A percentile compares a stretch with the other conserved stretches of the same genome.
These are phyloP conservation scores for Phlegmacium glaucopus DNA, from an alignment of 768 basidiomycete genomes.

Conservation along the genomic window DNA sequence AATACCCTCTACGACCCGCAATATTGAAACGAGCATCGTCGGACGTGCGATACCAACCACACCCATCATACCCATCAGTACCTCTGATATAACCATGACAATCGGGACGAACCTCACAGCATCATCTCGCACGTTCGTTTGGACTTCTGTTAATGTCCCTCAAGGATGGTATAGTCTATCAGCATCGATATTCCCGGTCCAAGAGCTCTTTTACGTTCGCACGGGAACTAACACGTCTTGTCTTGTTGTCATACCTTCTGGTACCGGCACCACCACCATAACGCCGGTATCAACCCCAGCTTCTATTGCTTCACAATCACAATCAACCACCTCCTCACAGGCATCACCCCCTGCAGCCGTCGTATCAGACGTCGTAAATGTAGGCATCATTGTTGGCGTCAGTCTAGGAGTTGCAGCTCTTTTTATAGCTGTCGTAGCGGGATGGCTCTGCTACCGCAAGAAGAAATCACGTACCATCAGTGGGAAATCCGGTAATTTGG, in stretches of 20 bases:
- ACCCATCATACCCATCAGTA: constrained; percentile 1
- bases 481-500: background rate
- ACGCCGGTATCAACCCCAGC: constrained; percentile 11
- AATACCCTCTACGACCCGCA: constrained; percentile 2
- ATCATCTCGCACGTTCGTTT: constrained; percentile 25
- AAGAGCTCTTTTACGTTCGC: constrained; percentile 26
- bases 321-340: too few species aligned
- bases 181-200: constrained; percentile 21
- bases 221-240: constrained; percentile 33
- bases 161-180: constrained; percentile 46
- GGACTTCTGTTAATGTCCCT: constrained; percentile 44
- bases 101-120: constrained; percentile 31
- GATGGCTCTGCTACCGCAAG: constrained; percentile 29
- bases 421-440: constrained; percentile 25
- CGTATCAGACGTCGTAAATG: constrained; percentile 27
- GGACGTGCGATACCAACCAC: constrained; percentile 14
- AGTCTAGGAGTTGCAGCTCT: constrained; percentile 45
- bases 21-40: background rate
- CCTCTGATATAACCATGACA: constrained; percentile 12
- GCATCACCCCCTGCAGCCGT: constrained; percentile 19
- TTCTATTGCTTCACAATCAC: constrained; percentile 3
- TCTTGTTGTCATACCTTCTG: constrained; percentile 15
- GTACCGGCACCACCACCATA: constrained; percentile 14
- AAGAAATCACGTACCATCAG: constrained; percentile 3
- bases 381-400: constrained; percentile 48